phyloP scores from a whole-genome alignment of 257 asterid species.

The Jacaranda copaia region DNA sequence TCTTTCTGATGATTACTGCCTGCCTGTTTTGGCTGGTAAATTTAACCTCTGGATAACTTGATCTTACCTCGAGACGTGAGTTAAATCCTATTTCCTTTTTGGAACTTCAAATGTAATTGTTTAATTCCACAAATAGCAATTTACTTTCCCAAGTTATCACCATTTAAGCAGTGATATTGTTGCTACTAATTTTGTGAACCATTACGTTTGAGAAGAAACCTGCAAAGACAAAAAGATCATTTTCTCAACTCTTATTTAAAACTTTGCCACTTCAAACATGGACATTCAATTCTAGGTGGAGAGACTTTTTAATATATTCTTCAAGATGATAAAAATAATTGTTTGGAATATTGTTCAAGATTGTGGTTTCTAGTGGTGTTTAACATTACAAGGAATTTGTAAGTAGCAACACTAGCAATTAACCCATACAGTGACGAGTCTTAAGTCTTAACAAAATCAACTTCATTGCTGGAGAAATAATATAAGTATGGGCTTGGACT shows the following conservation, averaged over 20 bases:
- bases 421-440: neutral
- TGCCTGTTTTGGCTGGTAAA: neutral
- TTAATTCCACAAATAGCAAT: neutral
- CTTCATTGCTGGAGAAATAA: neutral
- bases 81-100: slow-evolving; percentile 13
- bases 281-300: neutral
- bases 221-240: neutral
- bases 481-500: neutral
- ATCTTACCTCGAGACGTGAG: neutral
- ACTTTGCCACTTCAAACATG: neutral
- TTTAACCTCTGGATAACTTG: neutral
- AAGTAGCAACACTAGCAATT: neutral
- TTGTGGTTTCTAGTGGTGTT: neutral
- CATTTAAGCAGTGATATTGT: neutral
- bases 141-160: neutral
- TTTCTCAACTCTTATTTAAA: neutral
- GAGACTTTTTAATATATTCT: neutral
- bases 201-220: neutral
- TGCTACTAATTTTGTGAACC: neutral
- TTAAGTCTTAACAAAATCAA: neutral
- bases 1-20: neutral
- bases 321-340: neutral
- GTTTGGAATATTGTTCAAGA: neutral
- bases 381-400: slow-evolving; percentile 3
- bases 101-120: neutral